Conservation (phyloP, 2,329 filamentous ascomycete species). For the Trematosphaeria pertusa region DNA sequence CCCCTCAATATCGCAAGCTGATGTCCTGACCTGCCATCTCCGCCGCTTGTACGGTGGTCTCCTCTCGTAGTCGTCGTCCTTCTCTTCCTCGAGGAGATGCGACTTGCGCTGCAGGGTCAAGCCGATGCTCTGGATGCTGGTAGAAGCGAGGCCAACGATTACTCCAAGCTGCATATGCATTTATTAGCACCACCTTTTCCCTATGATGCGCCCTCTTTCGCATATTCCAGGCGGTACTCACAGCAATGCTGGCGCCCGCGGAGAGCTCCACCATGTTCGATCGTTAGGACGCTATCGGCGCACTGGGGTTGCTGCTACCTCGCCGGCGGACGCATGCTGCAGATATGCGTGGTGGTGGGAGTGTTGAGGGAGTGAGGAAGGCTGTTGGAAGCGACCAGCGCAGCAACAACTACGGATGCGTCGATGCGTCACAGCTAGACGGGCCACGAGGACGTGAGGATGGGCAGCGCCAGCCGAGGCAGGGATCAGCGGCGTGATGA, state of each 20-base stretch:
- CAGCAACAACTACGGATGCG: conserved; percentile 12
- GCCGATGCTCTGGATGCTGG: conserved; percentile 92
- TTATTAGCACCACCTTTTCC: conserved; percentile 10
- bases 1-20: not conserved
- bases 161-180: conserved; percentile 75
- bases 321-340: conserved; percentile 37
- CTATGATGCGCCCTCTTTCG: conserved; percentile 3
- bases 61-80: conserved; percentile 76
- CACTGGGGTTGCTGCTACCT: conserved; percentile 39
- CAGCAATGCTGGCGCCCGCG: conserved; percentile 50
- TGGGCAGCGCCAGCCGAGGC: conserved; percentile 28
- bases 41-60: conserved; percentile 88
- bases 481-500: conserved; percentile 43
- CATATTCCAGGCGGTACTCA: conserved; percentile 33
- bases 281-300: conserved; percentile 22
- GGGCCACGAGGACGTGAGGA: conserved; percentile 35
- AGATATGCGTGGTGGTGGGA: not conserved
- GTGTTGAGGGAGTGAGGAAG: conserved; percentile 7
- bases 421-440: conserved; percentile 34
- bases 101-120: conserved; percentile 97
- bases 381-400: conserved; percentile 13
- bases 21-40: conserved; percentile 76
- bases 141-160: conserved; percentile 89
- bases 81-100: conserved; percentile 96
- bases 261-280: conserved; percentile 51